A percentile compares a stretch with the other conserved stretches of the same genome.
Conservation (phyloP, 2,329 filamentous ascomycete species). For the Ophiostoma ips region DNA sequence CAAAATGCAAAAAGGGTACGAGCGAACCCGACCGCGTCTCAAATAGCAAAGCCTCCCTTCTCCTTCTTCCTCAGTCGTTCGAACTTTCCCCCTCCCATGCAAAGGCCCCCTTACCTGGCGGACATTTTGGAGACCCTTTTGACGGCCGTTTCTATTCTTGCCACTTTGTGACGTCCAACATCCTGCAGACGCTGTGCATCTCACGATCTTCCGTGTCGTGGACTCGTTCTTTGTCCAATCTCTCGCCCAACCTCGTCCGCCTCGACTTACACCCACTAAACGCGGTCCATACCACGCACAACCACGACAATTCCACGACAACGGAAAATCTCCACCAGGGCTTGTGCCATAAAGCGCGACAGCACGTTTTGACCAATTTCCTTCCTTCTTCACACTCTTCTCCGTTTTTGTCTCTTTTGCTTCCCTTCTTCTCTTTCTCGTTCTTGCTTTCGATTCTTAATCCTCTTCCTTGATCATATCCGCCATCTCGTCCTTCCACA, state of each 20-base stretch:
- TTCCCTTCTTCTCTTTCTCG: too few species aligned
- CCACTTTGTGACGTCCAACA: constrained; percentile 1
- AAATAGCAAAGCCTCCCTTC: constrained; percentile 12
- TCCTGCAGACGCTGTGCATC: neutral
- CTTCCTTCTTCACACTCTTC: neutral
- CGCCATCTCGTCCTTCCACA: too few species aligned
- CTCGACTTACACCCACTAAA: constrained; percentile 4
- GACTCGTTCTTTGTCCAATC: neutral
- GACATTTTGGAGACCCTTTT: constrained; percentile 1
- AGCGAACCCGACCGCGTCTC: constrained; percentile 12
- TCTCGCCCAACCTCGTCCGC: neutral
- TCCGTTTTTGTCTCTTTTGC: neutral
- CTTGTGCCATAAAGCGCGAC: constrained; percentile 2
- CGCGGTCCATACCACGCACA: constrained; percentile 6
- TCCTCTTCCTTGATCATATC: neutral
- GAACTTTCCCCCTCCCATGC: neutral
- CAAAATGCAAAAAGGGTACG: constrained; percentile 10
- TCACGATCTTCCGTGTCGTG: neutral
- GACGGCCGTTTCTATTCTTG: constrained; percentile 5
- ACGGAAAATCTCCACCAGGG: constrained; percentile 7
- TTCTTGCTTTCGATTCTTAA: neutral
- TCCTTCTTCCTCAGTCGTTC: constrained; percentile 4
- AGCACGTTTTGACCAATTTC: neutral
- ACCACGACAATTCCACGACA: constrained; percentile 8
- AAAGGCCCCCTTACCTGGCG: neutral